Conservation (phyloP, 768 basidiomycete species). For the Tremella yokohamensis region DNA sequence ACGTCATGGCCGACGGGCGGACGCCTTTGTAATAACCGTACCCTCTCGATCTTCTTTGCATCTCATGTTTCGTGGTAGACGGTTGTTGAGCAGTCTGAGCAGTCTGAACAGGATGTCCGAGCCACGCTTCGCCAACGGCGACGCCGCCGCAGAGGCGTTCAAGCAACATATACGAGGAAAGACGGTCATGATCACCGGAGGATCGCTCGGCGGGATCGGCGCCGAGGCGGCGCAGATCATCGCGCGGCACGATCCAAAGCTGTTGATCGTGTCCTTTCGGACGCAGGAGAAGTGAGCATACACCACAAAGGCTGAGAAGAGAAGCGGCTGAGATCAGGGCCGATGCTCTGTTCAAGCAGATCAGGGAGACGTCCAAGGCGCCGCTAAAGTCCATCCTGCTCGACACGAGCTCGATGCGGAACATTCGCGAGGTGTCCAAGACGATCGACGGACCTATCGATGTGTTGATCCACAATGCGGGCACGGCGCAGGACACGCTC, state of each 20-base stretch:
- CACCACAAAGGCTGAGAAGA: not conserved
- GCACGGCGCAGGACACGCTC: constrained; percentile 8
- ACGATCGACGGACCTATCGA: constrained; percentile 14
- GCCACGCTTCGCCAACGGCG: too few relatives aligned
- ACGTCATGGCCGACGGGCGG: too few relatives aligned
- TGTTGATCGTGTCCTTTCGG: constrained; percentile 14
- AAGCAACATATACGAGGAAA: too few relatives aligned
- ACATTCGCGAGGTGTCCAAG: constrained; percentile 9
- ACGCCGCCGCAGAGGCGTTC: too few relatives aligned
- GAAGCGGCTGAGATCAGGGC: constrained; percentile 9
- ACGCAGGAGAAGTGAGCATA: constrained; percentile 13
- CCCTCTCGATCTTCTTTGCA: too few relatives aligned
- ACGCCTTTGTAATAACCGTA: too few relatives aligned
- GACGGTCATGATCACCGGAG: constrained; percentile 14
- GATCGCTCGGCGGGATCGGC: constrained; percentile 20
- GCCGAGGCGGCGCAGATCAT: constrained; percentile 15
- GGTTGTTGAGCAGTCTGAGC: too few relatives aligned
- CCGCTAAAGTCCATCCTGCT: constrained; percentile 11
- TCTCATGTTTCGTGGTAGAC: too few relatives aligned
- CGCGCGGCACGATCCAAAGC: constrained; percentile 11
- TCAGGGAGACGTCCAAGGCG: constrained; percentile 11
- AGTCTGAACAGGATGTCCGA: too few relatives aligned
- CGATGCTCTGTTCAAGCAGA: constrained; percentile 9
- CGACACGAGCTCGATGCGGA: constrained; percentile 12
- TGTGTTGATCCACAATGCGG: constrained; percentile 19